A percentile compares a stretch with the other conserved stretches of the same genome.
Evolutionary conservation across 1,284 basidiomycete species (phyloP).

Genomic region (Somion occarium): DNA sequence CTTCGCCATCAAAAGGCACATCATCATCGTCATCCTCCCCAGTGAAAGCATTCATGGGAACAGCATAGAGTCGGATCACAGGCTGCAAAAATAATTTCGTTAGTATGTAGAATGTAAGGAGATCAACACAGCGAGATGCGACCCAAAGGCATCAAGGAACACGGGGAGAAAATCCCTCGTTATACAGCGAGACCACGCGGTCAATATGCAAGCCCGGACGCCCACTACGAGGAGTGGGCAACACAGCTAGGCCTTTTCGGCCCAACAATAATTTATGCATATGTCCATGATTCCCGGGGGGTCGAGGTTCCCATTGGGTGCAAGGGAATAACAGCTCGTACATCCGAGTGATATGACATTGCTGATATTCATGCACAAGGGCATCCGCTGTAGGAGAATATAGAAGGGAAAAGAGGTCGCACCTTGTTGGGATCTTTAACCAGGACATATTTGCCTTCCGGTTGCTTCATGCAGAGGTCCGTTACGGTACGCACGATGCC

Average conservation of each 20-base stretch:
- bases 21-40: slow-evolving; percentile 54
- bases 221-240: not conserved
- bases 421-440: slow-evolving; percentile 97
- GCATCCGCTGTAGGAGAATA: too few species aligned
- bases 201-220: not conserved
- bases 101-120: not conserved
- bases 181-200: not conserved
- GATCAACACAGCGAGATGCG: not conserved
- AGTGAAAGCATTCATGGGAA: slow-evolving; percentile 84
- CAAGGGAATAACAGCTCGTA: not conserved
- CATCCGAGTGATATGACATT: not conserved
- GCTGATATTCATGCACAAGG: too few species aligned
- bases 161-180: not conserved
- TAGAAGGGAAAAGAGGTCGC: slow-evolving; percentile 27
- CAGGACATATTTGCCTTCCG: slow-evolving; percentile 93
- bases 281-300: not conserved
- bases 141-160: slow-evolving; percentile 1
- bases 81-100: slow-evolving; percentile 48
- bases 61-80: slow-evolving; percentile 89
- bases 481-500: slow-evolving; percentile 95
- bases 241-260: not conserved
- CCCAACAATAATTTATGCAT: not conserved
- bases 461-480: slow-evolving; percentile 91
- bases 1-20: slow-evolving; percentile 48
- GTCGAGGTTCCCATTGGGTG: not conserved